Evolutionary conservation across 2,329 filamentous ascomycete species (phyloP), one percentile per base, ranked within the genome.

Genomic region (Acephala macrosclerotiorum): DNA sequence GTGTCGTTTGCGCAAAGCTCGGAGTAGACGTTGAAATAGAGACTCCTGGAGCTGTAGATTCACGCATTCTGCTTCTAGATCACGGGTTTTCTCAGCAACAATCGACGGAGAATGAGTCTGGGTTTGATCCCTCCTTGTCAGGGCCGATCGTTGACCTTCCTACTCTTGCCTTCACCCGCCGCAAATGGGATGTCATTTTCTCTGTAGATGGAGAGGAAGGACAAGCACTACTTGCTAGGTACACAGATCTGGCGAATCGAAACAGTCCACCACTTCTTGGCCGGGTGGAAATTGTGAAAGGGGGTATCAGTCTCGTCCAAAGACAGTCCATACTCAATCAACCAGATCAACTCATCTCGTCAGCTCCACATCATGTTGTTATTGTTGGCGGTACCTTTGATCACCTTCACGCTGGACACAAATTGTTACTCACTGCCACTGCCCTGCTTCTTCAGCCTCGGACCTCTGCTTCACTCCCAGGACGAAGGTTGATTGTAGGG

Each of bases 311-410:
- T 26, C 71, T 88, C 62, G 78, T 79, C 36, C 70, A 79, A 49
- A 66, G 63, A 58, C 22, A 49, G 12, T n/a, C 55, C 1, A 12
- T 3, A 53, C 49, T 33, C 6, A n/a, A 53, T 33, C 61, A 45
- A 8, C 22, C 51, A 29, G 36, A 29, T 57, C 55, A 49, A 33
- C 16, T 53, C 18, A 64, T 66, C n/a, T 38, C 72, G 20, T 65
- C 60, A 18, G 68, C 67, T 7, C 58, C 72, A 2, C 86, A 92
- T 76, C 80, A 83, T 66, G 85, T 87, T 16, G 91, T 96, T 58
- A 92, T 91, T 60, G 87, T 98, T 14, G 96, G 95, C 35, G 96
- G 96, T 11, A 99, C 96, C 0, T 99, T 98, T 79, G 96, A 99
- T 77, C 94, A 98, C 79, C 85, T 99, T 25, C 96, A 99, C 76